These are phyloP conservation scores for Lentinula aciculospora DNA, from an alignment of 768 basidiomycete genomes.

Conservation along the genomic window DNA sequence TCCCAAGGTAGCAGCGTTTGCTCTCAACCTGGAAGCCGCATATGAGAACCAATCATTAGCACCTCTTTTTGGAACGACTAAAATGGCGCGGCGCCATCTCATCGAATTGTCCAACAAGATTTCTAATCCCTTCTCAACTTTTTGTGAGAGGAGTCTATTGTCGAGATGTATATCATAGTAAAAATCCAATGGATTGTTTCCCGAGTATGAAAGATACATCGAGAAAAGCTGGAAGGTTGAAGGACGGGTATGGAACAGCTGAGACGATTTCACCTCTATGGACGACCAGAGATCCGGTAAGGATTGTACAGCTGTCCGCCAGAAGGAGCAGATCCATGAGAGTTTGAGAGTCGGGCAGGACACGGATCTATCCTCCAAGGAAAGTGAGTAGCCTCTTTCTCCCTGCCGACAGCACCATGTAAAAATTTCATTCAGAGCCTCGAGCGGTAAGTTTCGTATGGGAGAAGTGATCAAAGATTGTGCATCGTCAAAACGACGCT, in stretches of 20 bases:
- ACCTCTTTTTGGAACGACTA: not conserved
- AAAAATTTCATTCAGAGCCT: constrained; percentile 1
- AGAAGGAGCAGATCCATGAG: not conserved
- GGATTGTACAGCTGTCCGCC: not conserved
- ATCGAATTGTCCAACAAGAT: not conserved
- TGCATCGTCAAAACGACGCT: not conserved
- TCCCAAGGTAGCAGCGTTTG: not conserved
- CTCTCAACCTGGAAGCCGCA: not conserved
- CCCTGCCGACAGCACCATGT: not conserved
- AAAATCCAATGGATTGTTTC: not conserved
- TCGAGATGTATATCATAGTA: not conserved
- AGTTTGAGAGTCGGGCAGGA: not conserved
- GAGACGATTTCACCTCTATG: not conserved
- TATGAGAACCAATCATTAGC: not conserved
- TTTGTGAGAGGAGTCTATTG: not conserved
- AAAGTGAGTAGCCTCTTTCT: not conserved
- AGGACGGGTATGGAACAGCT: not conserved
- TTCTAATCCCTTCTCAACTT: not conserved
- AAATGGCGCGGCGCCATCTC: not conserved
- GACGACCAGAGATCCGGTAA: not conserved
- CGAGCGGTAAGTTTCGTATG: not conserved
- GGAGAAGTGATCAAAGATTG: not conserved
- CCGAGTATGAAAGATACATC: not conserved
- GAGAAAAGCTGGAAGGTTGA: not conserved
- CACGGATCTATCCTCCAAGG: not conserved